phyloP scores from a whole-genome alignment of 768 basidiomycete genomes.

The Mycena maculata region DNA sequence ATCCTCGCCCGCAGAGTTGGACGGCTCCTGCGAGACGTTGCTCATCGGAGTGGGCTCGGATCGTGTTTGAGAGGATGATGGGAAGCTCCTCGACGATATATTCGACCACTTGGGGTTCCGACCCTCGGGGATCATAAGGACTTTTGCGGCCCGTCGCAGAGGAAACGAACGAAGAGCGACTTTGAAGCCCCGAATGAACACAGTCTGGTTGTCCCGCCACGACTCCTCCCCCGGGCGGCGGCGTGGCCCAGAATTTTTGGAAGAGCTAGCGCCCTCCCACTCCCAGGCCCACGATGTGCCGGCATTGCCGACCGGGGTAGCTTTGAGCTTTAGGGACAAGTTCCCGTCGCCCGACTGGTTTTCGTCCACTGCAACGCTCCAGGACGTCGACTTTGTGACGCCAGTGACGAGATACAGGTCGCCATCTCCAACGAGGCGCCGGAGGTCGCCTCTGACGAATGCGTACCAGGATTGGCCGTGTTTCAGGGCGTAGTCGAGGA shows the following conservation, averaged over 20 bases:
- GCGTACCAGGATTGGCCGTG: slow-evolving; percentile 25
- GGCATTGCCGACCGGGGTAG: background rate
- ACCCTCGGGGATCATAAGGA: slow-evolving; percentile 1
- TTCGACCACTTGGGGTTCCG: slow-evolving; percentile 11
- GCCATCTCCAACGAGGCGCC: slow-evolving; percentile 1
- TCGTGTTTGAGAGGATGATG: background rate
- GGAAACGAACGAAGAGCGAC: slow-evolving; percentile 5
- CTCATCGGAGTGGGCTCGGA: background rate
- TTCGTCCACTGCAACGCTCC: slow-evolving; percentile 16
- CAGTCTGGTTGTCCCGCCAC: background rate
- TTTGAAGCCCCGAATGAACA: slow-evolving; percentile 31
- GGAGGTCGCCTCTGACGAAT: slow-evolving; percentile 9
- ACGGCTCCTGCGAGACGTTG: background rate
- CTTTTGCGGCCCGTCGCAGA: background rate
- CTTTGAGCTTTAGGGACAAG: slow-evolving; percentile 23
- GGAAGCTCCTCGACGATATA: background rate
- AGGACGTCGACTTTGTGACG: slow-evolving; percentile 8
- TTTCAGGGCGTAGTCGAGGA: slow-evolving; percentile 19
- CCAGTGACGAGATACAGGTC: slow-evolving; percentile 25
- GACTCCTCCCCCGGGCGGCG: background rate
- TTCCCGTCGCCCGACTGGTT: background rate
- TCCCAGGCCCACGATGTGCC: slow-evolving; percentile 15
- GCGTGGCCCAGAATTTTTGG: slow-evolving; percentile 2
- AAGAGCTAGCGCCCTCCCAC: slow-evolving; percentile 25
- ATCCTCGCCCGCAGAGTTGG: too few species aligned